These are phyloP conservation scores for Gloeophyllum trabeum DNA, from an alignment of 768 basidiomycete genomes.

Conservation along the genomic window DNA sequence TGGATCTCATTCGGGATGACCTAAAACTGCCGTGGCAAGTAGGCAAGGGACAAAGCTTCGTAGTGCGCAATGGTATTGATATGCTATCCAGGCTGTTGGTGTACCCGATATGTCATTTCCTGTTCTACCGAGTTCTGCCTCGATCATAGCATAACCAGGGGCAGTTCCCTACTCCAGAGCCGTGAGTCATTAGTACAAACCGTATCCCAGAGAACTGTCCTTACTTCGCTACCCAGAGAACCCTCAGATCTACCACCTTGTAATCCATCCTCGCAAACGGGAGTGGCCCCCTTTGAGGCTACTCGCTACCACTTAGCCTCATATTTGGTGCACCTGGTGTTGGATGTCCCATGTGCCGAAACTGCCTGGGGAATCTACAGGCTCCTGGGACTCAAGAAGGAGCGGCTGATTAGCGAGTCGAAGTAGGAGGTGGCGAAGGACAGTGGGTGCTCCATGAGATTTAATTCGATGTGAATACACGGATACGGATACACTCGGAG, in stretches of 20 bases:
- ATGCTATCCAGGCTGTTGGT: not conserved
- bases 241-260: not conserved
- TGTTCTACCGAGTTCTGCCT: not conserved
- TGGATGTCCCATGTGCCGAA: too few relatives aligned
- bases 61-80: not conserved
- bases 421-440: too few relatives aligned
- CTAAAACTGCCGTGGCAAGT: not conserved
- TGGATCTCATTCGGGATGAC: not conserved
- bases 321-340: not conserved
- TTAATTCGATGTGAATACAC: too few relatives aligned
- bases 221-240: too few relatives aligned
- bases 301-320: not conserved
- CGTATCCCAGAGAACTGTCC: too few relatives aligned
- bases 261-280: not conserved
- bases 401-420: not conserved
- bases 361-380: not conserved
- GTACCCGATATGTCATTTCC: not conserved
- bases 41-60: not conserved
- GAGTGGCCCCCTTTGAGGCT: not conserved
- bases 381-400: not conserved
- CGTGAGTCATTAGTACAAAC: not conserved
- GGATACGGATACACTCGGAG: too few relatives aligned
- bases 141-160: not conserved
- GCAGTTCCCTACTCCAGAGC: not conserved
- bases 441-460: too few relatives aligned